A percentile compares a stretch with the other conserved stretches of the same genome.
Conservation (phyloP, 805 yeast genomes). For the Naumovozyma dairenensis region DNA sequence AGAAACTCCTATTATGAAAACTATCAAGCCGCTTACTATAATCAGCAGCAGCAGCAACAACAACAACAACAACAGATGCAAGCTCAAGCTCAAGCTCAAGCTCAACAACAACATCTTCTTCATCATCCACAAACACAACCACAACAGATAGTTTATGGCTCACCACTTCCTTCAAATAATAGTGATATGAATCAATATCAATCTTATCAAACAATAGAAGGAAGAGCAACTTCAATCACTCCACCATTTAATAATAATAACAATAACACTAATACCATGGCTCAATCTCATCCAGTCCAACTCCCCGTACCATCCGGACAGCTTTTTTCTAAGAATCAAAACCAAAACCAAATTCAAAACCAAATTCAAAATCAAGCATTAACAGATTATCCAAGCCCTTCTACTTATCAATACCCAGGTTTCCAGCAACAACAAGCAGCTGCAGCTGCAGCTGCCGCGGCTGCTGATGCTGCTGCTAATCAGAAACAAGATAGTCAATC, state of each 20-base stretch:
- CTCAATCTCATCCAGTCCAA: background rate
- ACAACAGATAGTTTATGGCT: too few species aligned
- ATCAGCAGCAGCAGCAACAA: conserved; percentile 8
- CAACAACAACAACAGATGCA: conserved; percentile 3
- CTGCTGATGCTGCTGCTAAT: too few species aligned
- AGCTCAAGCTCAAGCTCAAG: background rate
- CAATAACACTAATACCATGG: conserved; percentile 2
- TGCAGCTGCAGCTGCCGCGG: background rate
- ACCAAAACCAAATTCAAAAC: background rate
- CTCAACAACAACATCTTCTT: background rate
- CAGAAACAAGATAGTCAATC: conserved; percentile 3
- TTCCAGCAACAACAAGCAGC: conserved; percentile 6
- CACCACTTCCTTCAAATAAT: too few species aligned
- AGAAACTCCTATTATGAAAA: background rate
- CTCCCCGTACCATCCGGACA: background rate
- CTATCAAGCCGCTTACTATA: conserved; percentile 1
- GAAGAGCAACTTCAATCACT: conserved; percentile 1
- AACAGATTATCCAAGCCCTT: conserved; percentile 2
- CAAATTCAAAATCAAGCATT: background rate
- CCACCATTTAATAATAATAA: conserved; percentile 5
- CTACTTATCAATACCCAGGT: conserved; percentile 14
- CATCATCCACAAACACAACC: background rate
- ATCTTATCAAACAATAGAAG: too few species aligned
- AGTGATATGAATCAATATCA: too few species aligned
- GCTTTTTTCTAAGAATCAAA: background rate